Evolutionary conservation across 192 early-diverging fungal species (phyloP).

Genomic region (Oehlia diaphana): DNA sequence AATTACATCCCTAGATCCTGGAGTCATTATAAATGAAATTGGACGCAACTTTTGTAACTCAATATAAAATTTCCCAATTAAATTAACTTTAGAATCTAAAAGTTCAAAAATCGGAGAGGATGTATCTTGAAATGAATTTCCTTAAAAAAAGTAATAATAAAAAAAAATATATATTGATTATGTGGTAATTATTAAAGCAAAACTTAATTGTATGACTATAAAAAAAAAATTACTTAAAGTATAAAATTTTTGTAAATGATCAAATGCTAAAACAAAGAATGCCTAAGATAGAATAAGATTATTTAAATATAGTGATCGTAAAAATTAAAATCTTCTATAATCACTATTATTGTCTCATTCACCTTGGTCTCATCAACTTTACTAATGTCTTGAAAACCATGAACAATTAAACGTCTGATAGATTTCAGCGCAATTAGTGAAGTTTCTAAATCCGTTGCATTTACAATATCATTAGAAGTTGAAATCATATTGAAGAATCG

Average conservation of each 20-base stretch:
- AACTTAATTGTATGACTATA: background rate
- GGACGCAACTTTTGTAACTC: constrained; percentile 69
- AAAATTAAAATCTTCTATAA: background rate
- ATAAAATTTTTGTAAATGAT: constrained; percentile 59
- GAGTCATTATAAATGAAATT: constrained; percentile 62
- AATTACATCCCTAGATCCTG: constrained; percentile 62
- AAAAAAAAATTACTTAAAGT: constrained; percentile 44
- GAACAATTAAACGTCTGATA: constrained; percentile 74
- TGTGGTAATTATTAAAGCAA: background rate
- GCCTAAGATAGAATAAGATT: constrained; percentile 13
- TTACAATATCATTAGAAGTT: constrained; percentile 12
- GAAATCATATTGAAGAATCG: constrained; percentile 50
- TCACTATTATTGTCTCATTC: background rate
- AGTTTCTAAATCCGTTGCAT: constrained; percentile 51
- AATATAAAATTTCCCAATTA: constrained; percentile 79
- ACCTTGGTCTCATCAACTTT: constrained; percentile 58
- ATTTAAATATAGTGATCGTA: background rate
- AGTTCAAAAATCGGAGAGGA: background rate
- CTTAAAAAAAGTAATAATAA: background rate
- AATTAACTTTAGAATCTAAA: constrained; percentile 53
- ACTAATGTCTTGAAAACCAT: constrained; percentile 66
- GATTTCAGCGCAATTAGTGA: constrained; percentile 70
- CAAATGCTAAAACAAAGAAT: constrained; percentile 48
- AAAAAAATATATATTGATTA: background rate
- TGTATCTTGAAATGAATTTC: constrained; percentile 18